These are phyloP conservation scores for Hanseniaspora sp. DNA, from an alignment of 1,139 yeast species.

Conservation along the genomic window DNA sequence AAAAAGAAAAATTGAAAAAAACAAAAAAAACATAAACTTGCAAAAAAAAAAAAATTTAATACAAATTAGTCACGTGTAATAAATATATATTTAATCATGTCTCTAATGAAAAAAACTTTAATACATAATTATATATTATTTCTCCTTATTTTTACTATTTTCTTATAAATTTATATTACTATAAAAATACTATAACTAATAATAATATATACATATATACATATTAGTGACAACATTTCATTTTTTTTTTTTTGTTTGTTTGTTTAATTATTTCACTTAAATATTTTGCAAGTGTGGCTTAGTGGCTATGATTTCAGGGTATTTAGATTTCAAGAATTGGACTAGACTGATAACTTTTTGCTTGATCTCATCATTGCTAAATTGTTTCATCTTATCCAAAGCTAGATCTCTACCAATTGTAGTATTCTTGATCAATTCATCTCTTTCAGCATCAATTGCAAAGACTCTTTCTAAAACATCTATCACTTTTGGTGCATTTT, in stretches of 20 bases:
- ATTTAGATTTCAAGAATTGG: constrained; percentile 58
- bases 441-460: constrained; percentile 59
- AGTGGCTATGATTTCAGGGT: constrained; percentile 46
- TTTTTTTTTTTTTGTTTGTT: background rate
- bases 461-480: constrained; percentile 62
- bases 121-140: too few species aligned
- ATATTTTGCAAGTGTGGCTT: constrained; percentile 5
- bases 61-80: too few species aligned
- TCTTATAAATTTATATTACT: too few species aligned
- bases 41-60: too few species aligned
- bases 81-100: too few species aligned
- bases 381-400: constrained; percentile 66
- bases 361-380: constrained; percentile 56
- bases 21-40: too few species aligned
- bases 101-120: too few species aligned
- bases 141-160: too few species aligned
- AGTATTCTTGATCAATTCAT: constrained; percentile 56
- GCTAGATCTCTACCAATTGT: constrained; percentile 78
- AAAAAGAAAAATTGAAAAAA: too few species aligned
- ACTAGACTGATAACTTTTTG: constrained; percentile 56
- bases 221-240: background rate
- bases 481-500: constrained; percentile 53
- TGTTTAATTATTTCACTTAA: background rate
- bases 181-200: too few species aligned
- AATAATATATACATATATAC: too few species aligned